Base-by-base conservation (phyloP, 2,329 filamentous ascomycete species). In the Aspergillus tanneri region DNA sequence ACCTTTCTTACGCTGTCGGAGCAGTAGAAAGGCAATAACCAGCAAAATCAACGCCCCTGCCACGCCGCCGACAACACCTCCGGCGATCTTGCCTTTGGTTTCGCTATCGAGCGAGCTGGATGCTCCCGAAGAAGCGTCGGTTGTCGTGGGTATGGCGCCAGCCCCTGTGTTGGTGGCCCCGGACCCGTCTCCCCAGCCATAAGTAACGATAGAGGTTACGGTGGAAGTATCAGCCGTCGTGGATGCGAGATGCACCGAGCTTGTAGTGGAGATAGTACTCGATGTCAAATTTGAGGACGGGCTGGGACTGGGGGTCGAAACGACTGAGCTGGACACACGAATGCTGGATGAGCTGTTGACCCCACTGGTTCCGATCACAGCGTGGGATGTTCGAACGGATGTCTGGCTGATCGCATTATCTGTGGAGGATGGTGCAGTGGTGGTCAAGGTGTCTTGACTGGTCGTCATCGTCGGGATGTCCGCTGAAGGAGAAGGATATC, bases 11-110 rank as follows among this genome's bases (percentile, higher is more conserved):
- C 74, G 72, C 38, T 81, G 67, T 41, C 48, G 46, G 22, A 56
- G 42, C 45, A 83, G 64, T 19, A 61, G 43, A 18, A 65, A 60
- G 7, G 66, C 47, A 3, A 67, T 47, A 27, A 63, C 46, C 4
- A 66, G 34, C 24, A 83, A 64, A 43, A 84, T 62, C 24, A 79
- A 66, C 10, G 80, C 77, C 25, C 81, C 82, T 25, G 81, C 80
- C 41, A 83, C 73, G 37, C 81, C 81, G 12, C 82, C 82, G 21
- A 85, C 73, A n/a, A 85, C 79, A 38, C 81, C 81, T 6, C 82
- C 82, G 16, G 83, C 80, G 3, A 85, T 77, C 49, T 75, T 74
- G 12, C 76, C 75, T 19, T 78, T 80, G 36, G 72, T 65, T 24
- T 62, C 60, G 35, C 64, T 59, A 23, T 52, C 59, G 16, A 57